phyloP scores from a whole-genome alignment of 2,329 filamentous ascomycete species.

The Ploettnerulaceae sp. region DNA sequence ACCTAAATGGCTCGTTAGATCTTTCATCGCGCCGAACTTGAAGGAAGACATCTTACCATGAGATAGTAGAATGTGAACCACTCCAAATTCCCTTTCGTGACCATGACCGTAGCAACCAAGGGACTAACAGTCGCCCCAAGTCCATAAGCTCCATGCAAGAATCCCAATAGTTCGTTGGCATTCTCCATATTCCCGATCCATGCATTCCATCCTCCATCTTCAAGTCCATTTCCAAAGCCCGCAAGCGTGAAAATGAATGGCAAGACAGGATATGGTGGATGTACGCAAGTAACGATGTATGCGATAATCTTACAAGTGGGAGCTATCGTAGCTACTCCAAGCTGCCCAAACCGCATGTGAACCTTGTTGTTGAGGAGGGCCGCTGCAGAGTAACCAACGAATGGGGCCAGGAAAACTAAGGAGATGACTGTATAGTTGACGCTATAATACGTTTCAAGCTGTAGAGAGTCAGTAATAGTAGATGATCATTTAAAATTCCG shows the following conservation, averaged over 20 bases:
- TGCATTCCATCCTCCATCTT: constrained; percentile 55
- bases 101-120: constrained; percentile 66
- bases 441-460: constrained; percentile 58
- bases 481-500: too few species aligned
- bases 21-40: not conserved
- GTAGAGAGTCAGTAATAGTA: too few species aligned
- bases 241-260: constrained; percentile 60
- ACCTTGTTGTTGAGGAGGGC: constrained; percentile 61
- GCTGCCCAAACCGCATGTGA: constrained; percentile 55
- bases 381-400: constrained; percentile 59
- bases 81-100: constrained; percentile 52
- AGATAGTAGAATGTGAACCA: constrained; percentile 80
- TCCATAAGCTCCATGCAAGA: constrained; percentile 68
- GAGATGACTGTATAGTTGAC: constrained; percentile 60
- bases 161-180: constrained; percentile 68
- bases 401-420: constrained; percentile 61
- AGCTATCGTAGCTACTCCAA: constrained; percentile 63
- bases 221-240: constrained; percentile 67
- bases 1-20: constrained; percentile 29
- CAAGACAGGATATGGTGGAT: constrained; percentile 65
- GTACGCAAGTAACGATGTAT: constrained; percentile 59
- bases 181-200: constrained; percentile 61
- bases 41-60: constrained; percentile 51
- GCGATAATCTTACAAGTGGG: constrained; percentile 59
- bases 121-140: constrained; percentile 65